A percentile compares a stretch with the other conserved stretches of the same genome.
Evolutionary conservation across 2,329 filamentous ascomycete genomes (phyloP).

Genomic region (Apiospora aurea): DNA sequence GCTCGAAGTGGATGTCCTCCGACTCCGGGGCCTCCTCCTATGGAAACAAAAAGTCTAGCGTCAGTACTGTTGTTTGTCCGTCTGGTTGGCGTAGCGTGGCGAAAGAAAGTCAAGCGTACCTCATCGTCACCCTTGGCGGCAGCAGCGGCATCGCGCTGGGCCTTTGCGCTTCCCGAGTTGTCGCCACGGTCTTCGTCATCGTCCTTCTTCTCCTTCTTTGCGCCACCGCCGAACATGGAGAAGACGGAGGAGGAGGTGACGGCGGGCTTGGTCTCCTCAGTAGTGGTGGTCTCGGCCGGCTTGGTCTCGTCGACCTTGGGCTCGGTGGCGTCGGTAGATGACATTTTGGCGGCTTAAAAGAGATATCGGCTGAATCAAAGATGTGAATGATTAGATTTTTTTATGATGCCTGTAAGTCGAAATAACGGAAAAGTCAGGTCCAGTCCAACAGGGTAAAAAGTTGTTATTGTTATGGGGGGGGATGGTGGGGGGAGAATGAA

Average conservation of each 20-base stretch:
- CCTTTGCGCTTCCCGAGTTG: conserved; percentile 87
- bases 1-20: conserved; percentile 95
- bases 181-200: conserved; percentile 83
- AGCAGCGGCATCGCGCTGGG: conserved; percentile 69
- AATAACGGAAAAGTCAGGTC: neutral
- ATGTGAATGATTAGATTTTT: conserved; percentile 22
- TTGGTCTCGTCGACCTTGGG: conserved; percentile 61
- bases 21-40: conserved; percentile 79
- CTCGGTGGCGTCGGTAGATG: conserved; percentile 58
- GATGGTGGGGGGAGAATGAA: conserved; percentile 3
- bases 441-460: conserved; percentile 8
- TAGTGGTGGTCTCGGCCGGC: conserved; percentile 44
- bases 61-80: conserved; percentile 7
- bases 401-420: conserved; percentile 18
- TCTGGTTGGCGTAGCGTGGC: conserved; percentile 22
- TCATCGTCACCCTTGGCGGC: conserved; percentile 63
- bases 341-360: conserved; percentile 49
- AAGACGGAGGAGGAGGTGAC: conserved; percentile 76
- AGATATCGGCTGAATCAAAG: conserved; percentile 25
- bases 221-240: conserved; percentile 98
- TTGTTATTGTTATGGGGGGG: neutral
- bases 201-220: conserved; percentile 95
- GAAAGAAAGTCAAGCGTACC: conserved; percentile 47
- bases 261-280: conserved; percentile 48
- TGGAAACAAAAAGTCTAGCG: neutral